Percentiles rank a stretch among this genome's conserved stretches.
phyloP scores from a whole-genome alignment of 176 grass and related monocot genomes.

The Bothriochloa decipiens region DNA sequence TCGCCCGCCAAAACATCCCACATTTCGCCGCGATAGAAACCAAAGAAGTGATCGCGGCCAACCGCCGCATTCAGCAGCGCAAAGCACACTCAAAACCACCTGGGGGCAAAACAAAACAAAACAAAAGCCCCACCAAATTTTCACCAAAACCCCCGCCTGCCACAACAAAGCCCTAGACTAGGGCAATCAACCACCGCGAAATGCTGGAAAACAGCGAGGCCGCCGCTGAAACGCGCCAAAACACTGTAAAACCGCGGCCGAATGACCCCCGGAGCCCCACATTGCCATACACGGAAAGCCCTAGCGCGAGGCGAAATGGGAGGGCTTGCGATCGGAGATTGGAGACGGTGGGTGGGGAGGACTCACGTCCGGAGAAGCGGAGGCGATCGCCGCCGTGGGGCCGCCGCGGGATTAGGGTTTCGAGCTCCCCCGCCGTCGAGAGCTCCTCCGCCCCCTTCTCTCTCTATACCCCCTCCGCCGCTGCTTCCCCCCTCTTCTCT shows the following conservation, averaged over 20 bases:
- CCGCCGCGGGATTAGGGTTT: constrained; percentile 33
- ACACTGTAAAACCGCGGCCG: background rate
- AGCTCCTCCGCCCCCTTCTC: background rate
- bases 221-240: background rate
- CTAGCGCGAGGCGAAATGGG: constrained; percentile 4
- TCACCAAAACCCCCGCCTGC: constrained; percentile 19
- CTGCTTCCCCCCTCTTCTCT: background rate
- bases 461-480: background rate
- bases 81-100: background rate
- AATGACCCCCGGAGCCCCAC: background rate
- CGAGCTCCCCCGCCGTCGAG: constrained; percentile 1
- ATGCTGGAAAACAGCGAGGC: background rate
- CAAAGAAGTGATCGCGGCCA: background rate
- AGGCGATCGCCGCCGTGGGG: constrained; percentile 12
- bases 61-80: background rate
- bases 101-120: background rate
- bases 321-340: constrained; percentile 34
- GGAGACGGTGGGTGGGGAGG: background rate
- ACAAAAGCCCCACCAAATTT: background rate
- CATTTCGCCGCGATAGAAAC: constrained; percentile 34
- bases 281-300: constrained; percentile 47
- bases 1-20: background rate
- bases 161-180: constrained; percentile 39
- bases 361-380: constrained; percentile 38
- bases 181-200: background rate